phyloP scores from a whole-genome alignment of 441 rosid genomes.

The Hura crepitans region DNA sequence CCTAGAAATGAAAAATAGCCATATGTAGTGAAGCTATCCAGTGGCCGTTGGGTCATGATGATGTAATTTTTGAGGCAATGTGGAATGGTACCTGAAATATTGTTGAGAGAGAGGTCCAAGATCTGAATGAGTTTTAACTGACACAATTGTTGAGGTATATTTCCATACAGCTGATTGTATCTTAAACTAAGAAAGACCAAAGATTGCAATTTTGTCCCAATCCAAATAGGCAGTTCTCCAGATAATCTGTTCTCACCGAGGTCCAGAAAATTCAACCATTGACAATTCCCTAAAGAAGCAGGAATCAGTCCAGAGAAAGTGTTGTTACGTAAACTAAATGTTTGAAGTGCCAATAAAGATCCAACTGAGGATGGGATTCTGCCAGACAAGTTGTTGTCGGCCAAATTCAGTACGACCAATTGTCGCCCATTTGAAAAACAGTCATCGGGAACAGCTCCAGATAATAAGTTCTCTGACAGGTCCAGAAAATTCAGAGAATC shows the following conservation, averaged over 20 bases:
- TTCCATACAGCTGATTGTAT: slow-evolving; percentile 22
- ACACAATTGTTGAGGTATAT: slow-evolving; percentile 17
- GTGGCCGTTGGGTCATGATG: slow-evolving; percentile 9
- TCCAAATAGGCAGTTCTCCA: slow-evolving; percentile 22
- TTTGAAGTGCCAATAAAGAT: not conserved
- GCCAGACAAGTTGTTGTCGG: slow-evolving; percentile 24
- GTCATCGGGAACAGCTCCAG: slow-evolving; percentile 15
- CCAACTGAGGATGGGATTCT: slow-evolving; percentile 24
- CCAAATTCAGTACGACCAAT: slow-evolving; percentile 17
- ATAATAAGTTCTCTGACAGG: slow-evolving; percentile 19
- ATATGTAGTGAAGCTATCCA: not conserved
- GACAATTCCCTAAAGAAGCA: slow-evolving; percentile 5
- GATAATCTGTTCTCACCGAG: slow-evolving; percentile 21
- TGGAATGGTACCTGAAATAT: slow-evolving; percentile 18
- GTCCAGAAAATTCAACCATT: slow-evolving; percentile 18
- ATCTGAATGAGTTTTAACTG: slow-evolving; percentile 6
- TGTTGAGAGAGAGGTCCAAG: slow-evolving; percentile 21
- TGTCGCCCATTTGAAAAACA: not conserved
- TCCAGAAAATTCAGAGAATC: slow-evolving; percentile 11
- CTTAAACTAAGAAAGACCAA: slow-evolving; percentile 21
- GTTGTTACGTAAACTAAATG: slow-evolving; percentile 20
- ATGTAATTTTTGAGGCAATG: not conserved
- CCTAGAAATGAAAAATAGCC: not conserved
- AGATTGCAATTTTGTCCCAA: slow-evolving; percentile 14
- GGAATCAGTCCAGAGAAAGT: slow-evolving; percentile 25